Evolutionary conservation across 2,329 filamentous ascomycete species (phyloP), one percentile per base, ranked within the genome.

Genomic region (Venturia nashicola): DNA sequence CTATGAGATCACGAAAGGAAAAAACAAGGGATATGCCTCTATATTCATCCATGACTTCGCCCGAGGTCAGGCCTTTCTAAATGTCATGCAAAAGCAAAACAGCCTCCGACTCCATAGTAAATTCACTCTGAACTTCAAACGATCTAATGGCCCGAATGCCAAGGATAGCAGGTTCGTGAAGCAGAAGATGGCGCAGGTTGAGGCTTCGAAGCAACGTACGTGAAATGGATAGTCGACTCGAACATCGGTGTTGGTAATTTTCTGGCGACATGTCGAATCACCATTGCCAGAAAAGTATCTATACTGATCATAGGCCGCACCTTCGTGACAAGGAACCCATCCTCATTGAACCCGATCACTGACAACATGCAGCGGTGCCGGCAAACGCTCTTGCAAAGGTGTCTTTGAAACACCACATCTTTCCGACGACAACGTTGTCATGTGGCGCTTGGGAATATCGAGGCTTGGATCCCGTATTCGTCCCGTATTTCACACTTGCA

Each of bases 1-100:
- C 79, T 76, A 76, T 57, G 72, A 77, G 40, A 82, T 82, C 66
- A 69, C 73, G 4, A 69, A 66, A 16, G 71, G 69, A 42, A 79
- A 77, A 64, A 65, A 67, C 5, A 67, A 64, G 55, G 63, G 62
- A 7, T 43, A 63, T 32, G 62, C 62, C 27, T 57, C 7, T 20
- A 12, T 64, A 12, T 55, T 61, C 39, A 27, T 61, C 16, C 27
- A 36, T 8, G 40, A 61, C 43, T 39, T 20, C 9, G 32, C 44
- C 20, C 32, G 18, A 55, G 61, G 27, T 16, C 42, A 63, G 32
- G 23, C 23, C 9, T 63, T 54, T 27, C 20, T 57, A 20, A 51
- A 46, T n/a, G 16, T 9, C n/a, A 63, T 54, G 62, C 39, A 64
- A 20, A 39, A 48, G 5, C 34, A 39, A 18, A 34, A 12, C 9